A percentile compares a stretch with the other conserved stretches of the same genome.
phyloP scores from a whole-genome alignment of 2,329 filamentous ascomycete species.

The Diaporthe destruens region DNA sequence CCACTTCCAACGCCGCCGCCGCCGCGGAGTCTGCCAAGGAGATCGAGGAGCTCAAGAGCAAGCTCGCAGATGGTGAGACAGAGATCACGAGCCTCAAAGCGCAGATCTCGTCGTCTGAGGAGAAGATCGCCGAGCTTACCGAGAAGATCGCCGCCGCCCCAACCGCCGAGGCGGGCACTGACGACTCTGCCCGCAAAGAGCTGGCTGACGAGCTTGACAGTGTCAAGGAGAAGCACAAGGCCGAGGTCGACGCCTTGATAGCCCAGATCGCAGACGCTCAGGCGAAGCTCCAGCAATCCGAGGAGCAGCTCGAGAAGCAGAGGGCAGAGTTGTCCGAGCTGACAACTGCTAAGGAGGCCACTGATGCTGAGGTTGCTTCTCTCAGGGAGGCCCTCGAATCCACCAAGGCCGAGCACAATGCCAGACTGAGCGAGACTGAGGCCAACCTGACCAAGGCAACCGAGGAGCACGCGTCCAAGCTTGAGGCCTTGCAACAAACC shows the following conservation, averaged over 20 bases:
- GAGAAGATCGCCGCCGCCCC: conserved; percentile 58
- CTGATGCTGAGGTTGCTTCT: conserved; percentile 60
- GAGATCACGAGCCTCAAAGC: conserved; percentile 69
- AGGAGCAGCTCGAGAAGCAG: conserved; percentile 64
- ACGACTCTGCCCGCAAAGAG: conserved; percentile 56
- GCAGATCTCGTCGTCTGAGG: conserved; percentile 67
- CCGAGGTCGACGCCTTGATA: conserved; percentile 61
- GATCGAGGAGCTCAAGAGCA: conserved; percentile 70
- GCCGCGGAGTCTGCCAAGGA: conserved; percentile 64
- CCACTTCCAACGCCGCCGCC: conserved; percentile 51
- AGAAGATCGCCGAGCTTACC: conserved; percentile 67
- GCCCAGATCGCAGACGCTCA: conserved; percentile 61
- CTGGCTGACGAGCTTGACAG: conserved; percentile 61
- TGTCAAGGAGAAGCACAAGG: conserved; percentile 64
- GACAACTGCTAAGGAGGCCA: conserved; percentile 62
- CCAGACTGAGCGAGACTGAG: conserved; percentile 54
- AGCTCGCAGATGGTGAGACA: conserved; percentile 68
- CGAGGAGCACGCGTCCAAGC: conserved; percentile 62
- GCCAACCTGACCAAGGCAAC: conserved; percentile 54
- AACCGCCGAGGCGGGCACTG: conserved; percentile 53
- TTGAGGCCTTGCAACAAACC: conserved; percentile 63
- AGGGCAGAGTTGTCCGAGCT: conserved; percentile 63
- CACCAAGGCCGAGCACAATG: conserved; percentile 56
- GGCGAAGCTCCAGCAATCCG: conserved; percentile 64
- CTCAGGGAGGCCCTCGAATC: conserved; percentile 65